Conservation (phyloP, 768 basidiomycete genomes). For the Phylloporus sp. region DNA sequence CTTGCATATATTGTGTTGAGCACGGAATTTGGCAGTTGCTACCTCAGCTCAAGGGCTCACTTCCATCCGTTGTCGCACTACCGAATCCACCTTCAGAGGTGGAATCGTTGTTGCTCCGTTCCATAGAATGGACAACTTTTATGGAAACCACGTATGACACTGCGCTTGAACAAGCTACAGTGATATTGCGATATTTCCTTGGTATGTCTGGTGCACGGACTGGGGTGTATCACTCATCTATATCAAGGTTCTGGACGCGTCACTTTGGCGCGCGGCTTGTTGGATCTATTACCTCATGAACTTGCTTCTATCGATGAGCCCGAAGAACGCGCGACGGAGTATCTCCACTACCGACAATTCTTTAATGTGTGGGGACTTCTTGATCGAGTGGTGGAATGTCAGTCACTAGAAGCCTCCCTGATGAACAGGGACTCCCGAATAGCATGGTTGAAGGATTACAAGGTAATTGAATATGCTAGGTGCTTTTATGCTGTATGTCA, state of each 20-base stretch:
- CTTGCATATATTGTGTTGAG: constrained; percentile 9
- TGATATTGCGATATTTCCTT: constrained; percentile 85
- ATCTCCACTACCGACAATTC: constrained; percentile 76
- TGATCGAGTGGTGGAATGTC: constrained; percentile 56
- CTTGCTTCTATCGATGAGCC: constrained; percentile 60
- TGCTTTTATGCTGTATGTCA: background rate
- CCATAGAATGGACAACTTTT: constrained; percentile 92
- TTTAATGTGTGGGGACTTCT: constrained; percentile 71
- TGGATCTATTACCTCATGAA: constrained; percentile 60
- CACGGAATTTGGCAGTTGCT: constrained; percentile 39
- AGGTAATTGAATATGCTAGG: constrained; percentile 32
- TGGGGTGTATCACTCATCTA: background rate
- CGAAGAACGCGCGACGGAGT: constrained; percentile 70
- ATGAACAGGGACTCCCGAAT: constrained; percentile 56
- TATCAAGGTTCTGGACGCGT: constrained; percentile 67
- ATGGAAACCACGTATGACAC: constrained; percentile 66
- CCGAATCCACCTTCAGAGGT: constrained; percentile 54
- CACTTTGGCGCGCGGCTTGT: constrained; percentile 56
- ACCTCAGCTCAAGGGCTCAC: constrained; percentile 49
- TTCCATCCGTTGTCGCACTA: constrained; percentile 57
- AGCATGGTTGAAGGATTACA: constrained; percentile 64
- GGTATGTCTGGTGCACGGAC: constrained; percentile 44
- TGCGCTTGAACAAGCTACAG: constrained; percentile 84
- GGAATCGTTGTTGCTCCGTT: constrained; percentile 70
- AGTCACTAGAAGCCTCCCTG: constrained; percentile 51